Base-by-base conservation (phyloP, 495 filamentous ascomycete species). In the Tuber melanosporum region DNA sequence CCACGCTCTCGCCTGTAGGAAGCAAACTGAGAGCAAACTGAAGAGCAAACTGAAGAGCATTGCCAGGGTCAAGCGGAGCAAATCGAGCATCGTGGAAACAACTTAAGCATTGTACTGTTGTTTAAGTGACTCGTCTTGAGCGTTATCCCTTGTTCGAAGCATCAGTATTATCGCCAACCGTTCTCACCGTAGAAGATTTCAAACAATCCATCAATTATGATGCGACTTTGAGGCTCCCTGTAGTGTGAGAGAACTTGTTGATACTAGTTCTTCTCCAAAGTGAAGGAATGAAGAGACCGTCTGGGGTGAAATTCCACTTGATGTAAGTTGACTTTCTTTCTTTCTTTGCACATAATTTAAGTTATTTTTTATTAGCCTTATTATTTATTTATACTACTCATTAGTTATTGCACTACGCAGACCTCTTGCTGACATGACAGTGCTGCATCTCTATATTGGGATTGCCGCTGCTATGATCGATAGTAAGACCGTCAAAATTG, bases 371-470 rank as follows among this genome's bases (percentile, higher is more conserved):
- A 3, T 41, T 41, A 1, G 6, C 4, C 47, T 2, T 3, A 0
- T 12, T 10, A 22, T 4, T 12, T 43, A 2, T 26, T 43, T 8
- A 1, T 39, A 10, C 14, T 26, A 32, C 15, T 15, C 32, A 15
- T 15, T 62, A 12, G n/a, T 12, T 32, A 62, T 32, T 10, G 15
- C 14, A 0, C n/a, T 14, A 22, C 1, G 1, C 3, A 14, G 12
- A 45, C 15, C 44, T 26, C 36, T 32, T 49, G 10, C 72, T 78
- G 75, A 74, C 71, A 15, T 2, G 32, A 19, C 20, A 3, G 17
- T 45, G 36, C 78, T 92, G 91, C 88, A 86, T 12, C 87, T 92
- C 42, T 93, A 90, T 75, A 87, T 88, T 41, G 91, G 91, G 57
- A 85, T 91, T 42, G 90, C 91, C 1, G 86, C 85, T 43, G 86